Conservation (phyloP, 73 alveolate genomes). For the Paramecium sonneborni region DNA sequence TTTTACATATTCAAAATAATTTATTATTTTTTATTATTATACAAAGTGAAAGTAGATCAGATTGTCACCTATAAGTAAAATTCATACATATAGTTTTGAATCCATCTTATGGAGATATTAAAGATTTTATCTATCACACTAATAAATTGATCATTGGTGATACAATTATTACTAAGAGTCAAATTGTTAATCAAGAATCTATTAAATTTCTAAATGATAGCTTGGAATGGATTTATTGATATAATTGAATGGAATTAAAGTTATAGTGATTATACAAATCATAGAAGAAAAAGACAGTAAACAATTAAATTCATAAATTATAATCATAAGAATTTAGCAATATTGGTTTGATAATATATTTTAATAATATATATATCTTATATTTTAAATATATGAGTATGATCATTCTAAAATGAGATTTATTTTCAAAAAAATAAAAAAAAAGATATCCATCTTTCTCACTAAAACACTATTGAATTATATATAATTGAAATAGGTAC, state of each 20-base stretch:
- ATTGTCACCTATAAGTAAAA: background rate
- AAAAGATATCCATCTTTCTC: too few species aligned
- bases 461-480: too few species aligned
- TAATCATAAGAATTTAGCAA: conserved; percentile 28
- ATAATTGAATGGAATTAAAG: background rate
- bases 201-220: background rate
- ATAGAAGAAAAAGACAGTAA: background rate
- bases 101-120: background rate
- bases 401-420: conserved; percentile 86
- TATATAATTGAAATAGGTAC: too few species aligned
- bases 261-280: background rate
- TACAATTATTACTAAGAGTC: background rate
- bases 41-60: background rate
- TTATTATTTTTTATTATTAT: background rate
- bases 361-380: conserved; percentile 45
- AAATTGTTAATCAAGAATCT: background rate
- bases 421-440: too few species aligned
- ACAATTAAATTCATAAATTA: background rate
- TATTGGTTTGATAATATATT: conserved; percentile 47
- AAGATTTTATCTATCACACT: background rate
- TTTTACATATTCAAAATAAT: background rate
- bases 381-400: conserved; percentile 69
- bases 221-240: background rate
- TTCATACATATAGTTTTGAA: background rate
- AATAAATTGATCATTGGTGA: background rate